These are phyloP conservation scores for Candolleomyces efflorescens DNA, from an alignment of 768 basidiomycete species.

Conservation along the genomic window DNA sequence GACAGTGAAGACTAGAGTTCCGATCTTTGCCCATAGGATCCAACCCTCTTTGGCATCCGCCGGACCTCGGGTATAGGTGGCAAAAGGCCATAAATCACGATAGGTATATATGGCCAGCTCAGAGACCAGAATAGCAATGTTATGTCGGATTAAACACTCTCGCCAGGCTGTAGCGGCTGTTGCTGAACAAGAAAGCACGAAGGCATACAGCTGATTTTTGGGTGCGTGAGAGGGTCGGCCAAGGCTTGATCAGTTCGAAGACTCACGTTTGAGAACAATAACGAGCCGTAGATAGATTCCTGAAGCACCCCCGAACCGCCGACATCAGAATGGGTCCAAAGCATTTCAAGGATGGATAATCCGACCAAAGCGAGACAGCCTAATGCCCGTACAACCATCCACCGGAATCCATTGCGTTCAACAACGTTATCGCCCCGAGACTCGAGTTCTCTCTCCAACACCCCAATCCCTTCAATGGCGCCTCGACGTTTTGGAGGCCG, in stretches of 20 bases:
- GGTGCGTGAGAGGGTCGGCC: too few relatives aligned
- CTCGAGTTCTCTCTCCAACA: too few relatives aligned
- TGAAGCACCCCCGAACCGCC: not conserved
- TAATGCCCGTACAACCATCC: not conserved
- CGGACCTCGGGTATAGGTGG: slow-evolving; percentile 38
- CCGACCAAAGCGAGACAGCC: not conserved
- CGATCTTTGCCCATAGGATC: slow-evolving; percentile 23
- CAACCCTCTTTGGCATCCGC: slow-evolving; percentile 36
- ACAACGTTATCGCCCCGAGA: not conserved
- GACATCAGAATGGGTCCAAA: not conserved
- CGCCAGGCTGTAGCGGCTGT: not conserved
- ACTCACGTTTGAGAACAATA: not conserved
- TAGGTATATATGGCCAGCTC: slow-evolving; percentile 44
- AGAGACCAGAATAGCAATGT: slow-evolving; percentile 26
- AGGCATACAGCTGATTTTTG: slow-evolving; percentile 10
- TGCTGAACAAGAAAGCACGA: slow-evolving; percentile 1
- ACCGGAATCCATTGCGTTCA: not conserved
- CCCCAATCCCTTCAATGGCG: too few relatives aligned
- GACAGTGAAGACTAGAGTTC: slow-evolving; percentile 32
- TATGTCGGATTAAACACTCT: slow-evolving; percentile 1
- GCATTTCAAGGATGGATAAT: not conserved
- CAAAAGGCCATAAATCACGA: slow-evolving; percentile 52
- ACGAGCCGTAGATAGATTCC: not conserved
- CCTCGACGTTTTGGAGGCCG: too few relatives aligned
- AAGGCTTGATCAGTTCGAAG: not conserved